Evolutionary conservation across 2,329 filamentous ascomycete genomes (phyloP).

Genomic region (Trichoderma sp.): DNA sequence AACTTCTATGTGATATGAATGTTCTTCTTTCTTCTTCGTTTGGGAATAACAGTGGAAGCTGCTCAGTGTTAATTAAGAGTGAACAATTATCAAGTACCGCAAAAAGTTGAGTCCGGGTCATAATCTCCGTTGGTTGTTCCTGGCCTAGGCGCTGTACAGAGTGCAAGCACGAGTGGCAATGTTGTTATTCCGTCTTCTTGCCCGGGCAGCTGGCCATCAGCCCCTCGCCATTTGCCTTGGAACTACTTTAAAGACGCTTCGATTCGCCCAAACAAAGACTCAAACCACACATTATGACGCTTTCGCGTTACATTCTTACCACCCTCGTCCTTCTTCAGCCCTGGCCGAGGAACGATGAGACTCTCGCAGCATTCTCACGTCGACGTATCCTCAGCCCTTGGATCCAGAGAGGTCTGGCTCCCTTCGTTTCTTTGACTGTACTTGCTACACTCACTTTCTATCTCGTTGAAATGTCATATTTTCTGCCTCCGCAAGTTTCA

Average conservation of each 20-base stretch:
- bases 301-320: constrained; percentile 10
- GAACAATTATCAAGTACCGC: not conserved
- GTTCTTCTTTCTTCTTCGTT: not conserved
- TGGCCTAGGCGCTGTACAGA: not conserved
- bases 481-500: constrained; percentile 29
- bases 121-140: not conserved
- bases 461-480: constrained; percentile 30
- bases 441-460: constrained; percentile 1
- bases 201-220: not conserved
- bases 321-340: constrained; percentile 2
- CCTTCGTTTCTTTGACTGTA: not conserved
- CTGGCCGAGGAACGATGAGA: constrained; percentile 1
- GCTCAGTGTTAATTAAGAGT: not conserved
- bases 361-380: not conserved
- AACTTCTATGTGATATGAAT: constrained; percentile 1
- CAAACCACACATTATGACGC: not conserved
- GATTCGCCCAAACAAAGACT: not conserved
- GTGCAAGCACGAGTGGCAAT: not conserved
- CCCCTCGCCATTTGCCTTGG: not conserved
- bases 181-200: not conserved
- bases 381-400: not conserved
- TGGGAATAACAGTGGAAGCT: not conserved
- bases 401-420: not conserved
- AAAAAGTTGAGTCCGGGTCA: not conserved
- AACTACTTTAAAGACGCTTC: not conserved